Evolutionary conservation across 2,329 filamentous ascomycete species (phyloP), one percentile per base, ranked within the genome.

Genomic region (Colletotrichum siamense): DNA sequence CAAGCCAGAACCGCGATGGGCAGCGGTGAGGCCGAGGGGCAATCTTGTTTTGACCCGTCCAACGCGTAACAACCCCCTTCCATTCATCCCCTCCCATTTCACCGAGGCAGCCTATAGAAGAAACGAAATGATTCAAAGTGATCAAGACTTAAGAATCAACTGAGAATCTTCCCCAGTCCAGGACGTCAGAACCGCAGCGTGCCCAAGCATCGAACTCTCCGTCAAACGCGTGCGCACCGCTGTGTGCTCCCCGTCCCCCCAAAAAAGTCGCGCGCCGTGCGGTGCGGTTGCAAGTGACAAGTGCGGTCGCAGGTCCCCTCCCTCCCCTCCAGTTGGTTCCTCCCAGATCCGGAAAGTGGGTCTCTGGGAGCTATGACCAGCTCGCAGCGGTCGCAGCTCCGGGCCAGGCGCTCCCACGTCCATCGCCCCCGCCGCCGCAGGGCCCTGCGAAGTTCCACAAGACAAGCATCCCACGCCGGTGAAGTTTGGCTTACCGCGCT

Each of bases 261-360:
- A 59, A 59, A 59, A 30, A 59, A 59, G 36, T 52, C 59, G 36
- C 63, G 69, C 69, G 69, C 64, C 61, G 62, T 26, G 44, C 44
- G 52, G 62, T 24, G 44, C 44, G 32, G 62, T 59, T 34, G 63
- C 30, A 18, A 61, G 70, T 68, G 44, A 22, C 44, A n/a, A 49
- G 44, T 49, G 44, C 44, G 44, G 63, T 72, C 28, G 28, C 12
- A 36, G 30, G 9, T 32, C 24, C 18, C 49, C 32, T 39, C n/a
- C n/a, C 32, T 36, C 22, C n/a, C 30, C 22, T 26, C n/a, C 62
- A 34, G 32, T 26, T 39, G 49, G 22, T 22, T 22, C 52, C 73
- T 75, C 73, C 73, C 73, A 72, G 69, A 75, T 75, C 36, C 64
- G 73, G 73, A 72, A 75, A 30, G 73, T 75, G 73, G 73, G 55